Evolutionary conservation across 306 rosid genomes (phyloP), one percentile per base, ranked within the genome.

Genomic region (Oemleria cerasiformis): DNA sequence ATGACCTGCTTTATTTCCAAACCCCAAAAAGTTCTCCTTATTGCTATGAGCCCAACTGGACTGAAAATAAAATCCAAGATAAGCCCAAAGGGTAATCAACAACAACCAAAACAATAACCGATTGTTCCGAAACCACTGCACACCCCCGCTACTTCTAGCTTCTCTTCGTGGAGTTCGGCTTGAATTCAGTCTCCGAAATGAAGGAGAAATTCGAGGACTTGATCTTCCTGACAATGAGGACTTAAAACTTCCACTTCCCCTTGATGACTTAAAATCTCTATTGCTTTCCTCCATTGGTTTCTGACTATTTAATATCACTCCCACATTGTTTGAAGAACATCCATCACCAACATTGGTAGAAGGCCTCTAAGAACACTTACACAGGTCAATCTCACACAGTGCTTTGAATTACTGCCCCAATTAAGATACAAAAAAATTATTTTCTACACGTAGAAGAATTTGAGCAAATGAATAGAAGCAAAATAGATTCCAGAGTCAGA

Each of bases 51-150:
- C 93, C 97, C 98, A 92, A 83, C 84, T 81, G 15, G 98, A 90
- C 76, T 87, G 98, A 81, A 88, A 89, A 73, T 77, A 86, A 76
- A 90, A 88, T 43, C 88, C 97, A 81, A 92, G 88, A 80, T 92
- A 92, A 38, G 97, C 82, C 98, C 98, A 92, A 34, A 92, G 88
- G 73, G 96, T 90, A 78, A 92, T 90, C 77, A 92, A 61, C 56
- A 92, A 59, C 78, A 92, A 71, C 96, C 93, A 92, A 48, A 81
- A 80, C 42, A 90, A 49, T 41, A 92, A 54, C 63, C 80, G 85
- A 77, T 92, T 90, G 79, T 85, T 82, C 51, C 88, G 77, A 77
- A 85, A 80, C 85, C 86, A 78, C 57, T 75, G 92, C 36, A 75
- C 42, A 68, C 81, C 79, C 61, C 79, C 48, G 50, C 82, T 71